Percentiles rank a stretch among this genome's conserved stretches.
Conservation (phyloP, 169 alveolate species). For the Plasmodium sp. region DNA sequence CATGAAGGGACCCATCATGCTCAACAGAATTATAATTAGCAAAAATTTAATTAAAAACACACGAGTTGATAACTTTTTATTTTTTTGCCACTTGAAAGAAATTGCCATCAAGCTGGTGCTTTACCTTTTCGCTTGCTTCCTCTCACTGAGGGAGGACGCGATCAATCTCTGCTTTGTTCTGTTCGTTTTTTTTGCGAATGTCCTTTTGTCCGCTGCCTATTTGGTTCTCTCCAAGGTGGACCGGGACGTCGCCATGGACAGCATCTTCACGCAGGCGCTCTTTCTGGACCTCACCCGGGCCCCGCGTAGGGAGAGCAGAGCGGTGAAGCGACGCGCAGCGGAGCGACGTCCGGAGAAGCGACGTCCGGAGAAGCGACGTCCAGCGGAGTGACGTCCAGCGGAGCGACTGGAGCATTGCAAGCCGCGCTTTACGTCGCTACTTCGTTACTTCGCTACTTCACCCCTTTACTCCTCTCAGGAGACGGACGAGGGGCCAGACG, state of each 20-base stretch:
- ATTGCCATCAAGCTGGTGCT: conserved; percentile 19
- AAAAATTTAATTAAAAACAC: conserved; percentile 47
- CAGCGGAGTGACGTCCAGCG: neutral
- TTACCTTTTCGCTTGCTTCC: conserved; percentile 8
- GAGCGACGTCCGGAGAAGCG: neutral
- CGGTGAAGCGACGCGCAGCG: neutral
- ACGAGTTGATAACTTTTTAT: conserved; percentile 47
- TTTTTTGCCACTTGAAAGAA: conserved; percentile 46
- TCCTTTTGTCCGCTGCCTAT: neutral
- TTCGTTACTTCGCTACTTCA: neutral
- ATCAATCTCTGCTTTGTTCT: conserved; percentile 16
- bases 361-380: neutral
- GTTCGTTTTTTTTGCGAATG: neutral
- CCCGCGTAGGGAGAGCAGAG: neutral
- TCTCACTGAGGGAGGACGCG: neutral
- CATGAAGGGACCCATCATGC: conserved; percentile 40
- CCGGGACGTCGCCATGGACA: conserved; percentile 29
- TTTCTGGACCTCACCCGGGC: neutral
- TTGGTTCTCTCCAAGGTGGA: conserved; percentile 26
- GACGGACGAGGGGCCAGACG: neutral
- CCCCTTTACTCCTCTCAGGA: neutral
- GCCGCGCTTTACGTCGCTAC: neutral
- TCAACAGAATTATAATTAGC: conserved; percentile 40
- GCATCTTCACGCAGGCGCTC: conserved; percentile 7
- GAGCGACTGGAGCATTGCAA: neutral